phyloP scores from a whole-genome alignment of 331 rosid species.

The Ulmus americana region DNA sequence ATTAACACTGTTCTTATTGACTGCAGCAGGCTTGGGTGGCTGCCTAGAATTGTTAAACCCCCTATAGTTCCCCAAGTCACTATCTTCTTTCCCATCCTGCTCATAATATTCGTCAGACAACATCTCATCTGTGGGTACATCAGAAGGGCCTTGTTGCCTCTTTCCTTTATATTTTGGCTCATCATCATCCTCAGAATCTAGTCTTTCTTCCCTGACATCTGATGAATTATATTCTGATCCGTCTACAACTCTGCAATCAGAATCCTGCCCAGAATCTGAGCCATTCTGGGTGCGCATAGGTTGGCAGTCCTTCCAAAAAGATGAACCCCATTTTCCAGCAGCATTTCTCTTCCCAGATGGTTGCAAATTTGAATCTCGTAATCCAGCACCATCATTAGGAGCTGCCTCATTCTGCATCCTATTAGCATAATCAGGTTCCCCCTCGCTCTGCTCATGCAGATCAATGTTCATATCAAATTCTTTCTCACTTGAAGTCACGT shows the following conservation, averaged over 20 bases:
- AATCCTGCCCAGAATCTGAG: slow-evolving; percentile 75
- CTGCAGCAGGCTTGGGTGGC: slow-evolving; percentile 39
- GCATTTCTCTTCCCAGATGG: slow-evolving; percentile 59
- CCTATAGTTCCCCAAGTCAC: slow-evolving; percentile 52
- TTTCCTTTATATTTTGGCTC: slow-evolving; percentile 49
- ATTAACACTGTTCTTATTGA: slow-evolving; percentile 36
- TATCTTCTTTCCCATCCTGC: slow-evolving; percentile 88
- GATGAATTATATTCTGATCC: slow-evolving; percentile 64
- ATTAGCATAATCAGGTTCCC: slow-evolving; percentile 50
- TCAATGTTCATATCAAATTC: slow-evolving; percentile 81
- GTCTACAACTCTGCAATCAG: slow-evolving; percentile 53
- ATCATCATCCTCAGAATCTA: slow-evolving; percentile 76
- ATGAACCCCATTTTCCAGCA: slow-evolving; percentile 90
- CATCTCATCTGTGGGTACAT: slow-evolving; percentile 91
- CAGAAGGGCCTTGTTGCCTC: slow-evolving; percentile 62
- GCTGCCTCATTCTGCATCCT: slow-evolving; percentile 56
- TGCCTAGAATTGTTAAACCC: slow-evolving; percentile 55
- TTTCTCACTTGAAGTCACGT: slow-evolving; percentile 60
- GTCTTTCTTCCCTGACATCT: slow-evolving; percentile 60
- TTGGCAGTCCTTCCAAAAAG: slow-evolving; percentile 92
- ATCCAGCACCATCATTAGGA: slow-evolving; percentile 40
- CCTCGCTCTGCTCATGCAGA: slow-evolving; percentile 68
- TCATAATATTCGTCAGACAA: slow-evolving; percentile 97
- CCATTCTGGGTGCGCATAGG: slow-evolving; percentile 65
- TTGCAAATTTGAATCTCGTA: slow-evolving; percentile 45